phyloP scores from a whole-genome alignment of 2,329 filamentous ascomycete species.

The Diaporthe citriasiana region DNA sequence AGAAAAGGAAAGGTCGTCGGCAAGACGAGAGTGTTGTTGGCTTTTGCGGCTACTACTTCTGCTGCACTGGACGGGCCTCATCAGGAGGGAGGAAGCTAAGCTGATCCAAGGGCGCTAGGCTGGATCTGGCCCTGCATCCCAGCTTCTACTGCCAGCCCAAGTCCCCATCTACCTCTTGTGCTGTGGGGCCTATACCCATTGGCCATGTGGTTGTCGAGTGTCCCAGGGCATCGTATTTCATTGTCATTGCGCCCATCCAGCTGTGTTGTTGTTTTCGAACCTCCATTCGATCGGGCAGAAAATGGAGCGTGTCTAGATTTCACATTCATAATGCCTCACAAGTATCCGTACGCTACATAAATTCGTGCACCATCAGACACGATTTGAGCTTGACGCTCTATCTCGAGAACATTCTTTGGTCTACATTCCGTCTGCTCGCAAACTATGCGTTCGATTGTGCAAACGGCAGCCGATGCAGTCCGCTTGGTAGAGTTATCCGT shows the following conservation, averaged over 20 bases:
- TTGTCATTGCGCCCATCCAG: neutral
- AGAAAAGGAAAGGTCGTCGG: conserved; percentile 36
- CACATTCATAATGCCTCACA: neutral
- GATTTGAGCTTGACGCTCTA: neutral
- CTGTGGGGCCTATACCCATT: conserved; percentile 19
- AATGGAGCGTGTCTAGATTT: neutral
- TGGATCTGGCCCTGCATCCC: neutral
- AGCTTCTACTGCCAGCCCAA: neutral
- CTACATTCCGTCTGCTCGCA: neutral
- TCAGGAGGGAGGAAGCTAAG: conserved; percentile 30
- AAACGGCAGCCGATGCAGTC: neutral
- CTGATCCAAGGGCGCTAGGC: conserved; percentile 26
- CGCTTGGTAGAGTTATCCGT: too few species aligned
- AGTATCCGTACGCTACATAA: too few species aligned
- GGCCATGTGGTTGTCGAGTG: neutral
- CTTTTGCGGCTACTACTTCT: conserved; percentile 34
- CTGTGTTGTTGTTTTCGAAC: neutral
- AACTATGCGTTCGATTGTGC: neutral
- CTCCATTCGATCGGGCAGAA: neutral
- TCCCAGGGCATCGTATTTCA: neutral
- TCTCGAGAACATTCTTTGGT: neutral
- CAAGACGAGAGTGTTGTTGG: conserved; percentile 34
- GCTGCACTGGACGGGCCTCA: conserved; percentile 22
- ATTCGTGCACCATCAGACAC: neutral
- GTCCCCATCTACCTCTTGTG: conserved; percentile 12